phyloP scores from a whole-genome alignment of 352 stramenopile species.

The Phytophthora rubi region DNA sequence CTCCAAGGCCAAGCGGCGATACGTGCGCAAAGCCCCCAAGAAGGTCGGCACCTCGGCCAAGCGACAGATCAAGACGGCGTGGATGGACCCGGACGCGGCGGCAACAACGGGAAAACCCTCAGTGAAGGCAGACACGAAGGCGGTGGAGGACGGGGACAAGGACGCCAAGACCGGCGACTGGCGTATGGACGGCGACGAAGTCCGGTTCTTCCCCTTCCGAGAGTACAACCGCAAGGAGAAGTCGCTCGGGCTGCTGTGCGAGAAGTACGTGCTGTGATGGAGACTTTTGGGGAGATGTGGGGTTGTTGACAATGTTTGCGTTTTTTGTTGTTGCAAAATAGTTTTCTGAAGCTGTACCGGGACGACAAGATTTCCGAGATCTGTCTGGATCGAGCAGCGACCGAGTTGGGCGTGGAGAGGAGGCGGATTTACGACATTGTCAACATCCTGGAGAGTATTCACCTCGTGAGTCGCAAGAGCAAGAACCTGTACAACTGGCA shows the following conservation, averaged over 20 bases:
- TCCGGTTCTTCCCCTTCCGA: constrained; percentile 70
- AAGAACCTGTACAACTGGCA: constrained; percentile 98
- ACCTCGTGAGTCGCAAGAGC: constrained; percentile 94
- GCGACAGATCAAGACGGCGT: constrained; percentile 43
- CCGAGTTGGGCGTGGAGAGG: constrained; percentile 89
- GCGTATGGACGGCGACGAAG: constrained; percentile 44
- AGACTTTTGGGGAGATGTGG: not conserved
- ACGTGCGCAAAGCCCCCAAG: constrained; percentile 65
- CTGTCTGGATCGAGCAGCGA: constrained; percentile 72
- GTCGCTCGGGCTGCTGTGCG: constrained; percentile 81
- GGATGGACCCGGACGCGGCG: constrained; percentile 22
- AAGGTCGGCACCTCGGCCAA: constrained; percentile 52
- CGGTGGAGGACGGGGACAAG: constrained; percentile 14
- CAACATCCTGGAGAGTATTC: constrained; percentile 97
- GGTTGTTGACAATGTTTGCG: constrained; percentile 4
- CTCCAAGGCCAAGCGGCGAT: constrained; percentile 62
- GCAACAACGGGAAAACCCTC: constrained; percentile 14
- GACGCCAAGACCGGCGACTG: constrained; percentile 36
- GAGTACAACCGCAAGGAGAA: constrained; percentile 92
- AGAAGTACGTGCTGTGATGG: constrained; percentile 70
- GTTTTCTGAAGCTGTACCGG: constrained; percentile 81
- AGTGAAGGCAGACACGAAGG: constrained; percentile 16
- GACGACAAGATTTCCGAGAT: constrained; percentile 76
- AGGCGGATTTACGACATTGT: constrained; percentile 98
- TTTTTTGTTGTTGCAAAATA: constrained; percentile 27